Conservation (phyloP, 2,329 filamentous ascomycete genomes). For the Hypoxylon sp. region DNA sequence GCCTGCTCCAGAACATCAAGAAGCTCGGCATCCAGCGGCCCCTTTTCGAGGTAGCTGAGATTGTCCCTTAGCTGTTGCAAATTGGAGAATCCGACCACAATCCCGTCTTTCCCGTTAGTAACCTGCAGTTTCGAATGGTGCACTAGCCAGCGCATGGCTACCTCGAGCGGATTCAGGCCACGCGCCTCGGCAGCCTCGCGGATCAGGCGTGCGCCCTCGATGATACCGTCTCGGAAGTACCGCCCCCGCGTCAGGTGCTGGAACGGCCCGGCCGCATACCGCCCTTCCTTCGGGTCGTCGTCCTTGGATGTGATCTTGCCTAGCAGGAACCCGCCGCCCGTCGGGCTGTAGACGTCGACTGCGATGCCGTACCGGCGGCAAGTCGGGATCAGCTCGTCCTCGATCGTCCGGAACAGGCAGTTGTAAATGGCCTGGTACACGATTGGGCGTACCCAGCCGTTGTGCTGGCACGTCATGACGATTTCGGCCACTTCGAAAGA, state of each 20-base stretch:
- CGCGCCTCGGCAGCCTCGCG: slow-evolving; percentile 76
- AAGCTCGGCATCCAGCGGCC: slow-evolving; percentile 80
- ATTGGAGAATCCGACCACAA: slow-evolving; percentile 71
- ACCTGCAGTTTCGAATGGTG: slow-evolving; percentile 75
- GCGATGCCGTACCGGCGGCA: slow-evolving; percentile 82
- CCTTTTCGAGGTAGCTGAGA: slow-evolving; percentile 71
- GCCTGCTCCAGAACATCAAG: slow-evolving; percentile 80
- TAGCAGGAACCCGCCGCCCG: slow-evolving; percentile 83
- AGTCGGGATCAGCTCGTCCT: slow-evolving; percentile 79
- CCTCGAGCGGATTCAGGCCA: slow-evolving; percentile 77
- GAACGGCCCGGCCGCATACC: slow-evolving; percentile 67
- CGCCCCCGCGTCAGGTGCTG: slow-evolving; percentile 68
- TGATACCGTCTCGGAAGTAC: slow-evolving; percentile 77
- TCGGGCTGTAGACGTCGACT: slow-evolving; percentile 85
- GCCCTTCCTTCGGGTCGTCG: slow-evolving; percentile 72
- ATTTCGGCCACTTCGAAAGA: slow-evolving; percentile 90
- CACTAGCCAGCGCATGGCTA: slow-evolving; percentile 78
- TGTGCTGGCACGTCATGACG: slow-evolving; percentile 80
- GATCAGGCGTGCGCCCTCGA: slow-evolving; percentile 75
- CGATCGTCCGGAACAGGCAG: slow-evolving; percentile 79
- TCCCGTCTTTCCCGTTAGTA: slow-evolving; percentile 67
- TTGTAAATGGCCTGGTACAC: slow-evolving; percentile 92
- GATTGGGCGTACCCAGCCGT: slow-evolving; percentile 84
- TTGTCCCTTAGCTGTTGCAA: slow-evolving; percentile 69
- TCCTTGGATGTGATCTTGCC: slow-evolving; percentile 80